Evolutionary conservation across 257 asterid species (phyloP).

Genomic region (Capsicum rhomboideum): DNA sequence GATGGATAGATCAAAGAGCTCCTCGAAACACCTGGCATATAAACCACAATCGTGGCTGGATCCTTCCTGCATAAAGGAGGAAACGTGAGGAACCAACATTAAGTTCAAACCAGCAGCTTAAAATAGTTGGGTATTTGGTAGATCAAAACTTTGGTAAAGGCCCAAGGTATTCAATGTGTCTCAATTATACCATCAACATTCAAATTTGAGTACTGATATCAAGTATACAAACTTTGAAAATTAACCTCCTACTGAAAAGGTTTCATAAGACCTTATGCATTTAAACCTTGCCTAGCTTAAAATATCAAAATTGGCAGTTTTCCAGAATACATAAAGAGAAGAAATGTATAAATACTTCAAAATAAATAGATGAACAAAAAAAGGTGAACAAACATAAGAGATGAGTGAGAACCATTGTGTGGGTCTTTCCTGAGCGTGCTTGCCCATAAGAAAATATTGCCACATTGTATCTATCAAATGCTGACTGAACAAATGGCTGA

Average conservation of each 20-base stretch:
- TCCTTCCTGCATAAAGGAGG: too few relatives aligned
- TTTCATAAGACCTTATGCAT: not conserved
- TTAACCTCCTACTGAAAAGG: not conserved
- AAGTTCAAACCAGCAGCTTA: not conserved
- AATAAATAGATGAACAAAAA: not conserved
- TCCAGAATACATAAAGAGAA: not conserved
- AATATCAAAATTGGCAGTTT: not conserved
- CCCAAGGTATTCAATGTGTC: not conserved
- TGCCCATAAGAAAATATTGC: constrained; percentile 86
- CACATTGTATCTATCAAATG: constrained; percentile 94
- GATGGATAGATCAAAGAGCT: too few relatives aligned
- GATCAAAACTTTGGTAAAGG: not conserved
- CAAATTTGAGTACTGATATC: not conserved
- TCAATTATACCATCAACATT: not conserved
- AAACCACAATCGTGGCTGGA: too few relatives aligned
- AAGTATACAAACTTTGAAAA: not conserved
- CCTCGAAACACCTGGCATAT: too few relatives aligned
- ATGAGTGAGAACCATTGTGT: constrained; percentile 70
- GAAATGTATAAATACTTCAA: not conserved
- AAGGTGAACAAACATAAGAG: constrained; percentile 11
- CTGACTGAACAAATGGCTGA: too few relatives aligned
- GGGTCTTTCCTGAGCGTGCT: constrained; percentile 82
- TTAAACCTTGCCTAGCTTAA: not conserved
- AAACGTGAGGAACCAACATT: too few relatives aligned
- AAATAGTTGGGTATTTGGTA: not conserved